These are phyloP conservation scores for Akanthomyces dipterigenus DNA, from an alignment of 2,329 filamentous ascomycete species.

Conservation along the genomic window DNA sequence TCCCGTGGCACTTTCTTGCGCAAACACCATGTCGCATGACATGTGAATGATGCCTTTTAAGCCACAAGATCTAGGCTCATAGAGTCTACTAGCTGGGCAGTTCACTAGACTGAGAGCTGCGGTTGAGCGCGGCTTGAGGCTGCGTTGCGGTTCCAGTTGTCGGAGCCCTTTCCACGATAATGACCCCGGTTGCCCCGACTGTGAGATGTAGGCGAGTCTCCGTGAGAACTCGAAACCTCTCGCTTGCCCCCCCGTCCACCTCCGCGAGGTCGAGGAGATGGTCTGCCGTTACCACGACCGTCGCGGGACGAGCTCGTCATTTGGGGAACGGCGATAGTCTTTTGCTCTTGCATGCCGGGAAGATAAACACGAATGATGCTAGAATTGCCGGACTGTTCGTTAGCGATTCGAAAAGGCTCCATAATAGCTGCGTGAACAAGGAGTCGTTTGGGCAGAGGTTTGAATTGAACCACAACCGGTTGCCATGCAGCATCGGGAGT, in stretches of 20 bases:
- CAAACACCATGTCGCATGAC: not conserved
- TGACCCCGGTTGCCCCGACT: constrained; percentile 32
- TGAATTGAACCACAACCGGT: constrained; percentile 46
- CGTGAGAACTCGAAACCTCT: constrained; percentile 25
- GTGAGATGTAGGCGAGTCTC: constrained; percentile 18
- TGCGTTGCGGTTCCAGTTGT: constrained; percentile 33
- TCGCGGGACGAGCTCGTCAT: constrained; percentile 26
- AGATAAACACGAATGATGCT: constrained; percentile 34
- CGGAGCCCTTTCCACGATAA: constrained; percentile 33
- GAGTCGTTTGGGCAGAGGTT: constrained; percentile 47
- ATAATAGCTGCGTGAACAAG: constrained; percentile 31
- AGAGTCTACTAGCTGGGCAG: not conserved
- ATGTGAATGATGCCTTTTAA: not conserved
- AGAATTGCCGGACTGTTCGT: constrained; percentile 27
- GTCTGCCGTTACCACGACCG: constrained; percentile 22
- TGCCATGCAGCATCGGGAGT: constrained; percentile 58
- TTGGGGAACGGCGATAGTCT: constrained; percentile 29
- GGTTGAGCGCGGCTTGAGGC: constrained; percentile 14
- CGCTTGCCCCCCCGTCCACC: constrained; percentile 27
- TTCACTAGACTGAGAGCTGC: constrained; percentile 18
- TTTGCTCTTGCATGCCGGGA: constrained; percentile 35
- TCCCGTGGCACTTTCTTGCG: not conserved
- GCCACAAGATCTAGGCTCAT: not conserved
- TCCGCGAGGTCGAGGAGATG: constrained; percentile 25
- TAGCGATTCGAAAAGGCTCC: constrained; percentile 28